These are phyloP conservation scores for Tetrapisispora pingtungensis DNA, from an alignment of 805 yeast genomes.

Conservation along the genomic window DNA sequence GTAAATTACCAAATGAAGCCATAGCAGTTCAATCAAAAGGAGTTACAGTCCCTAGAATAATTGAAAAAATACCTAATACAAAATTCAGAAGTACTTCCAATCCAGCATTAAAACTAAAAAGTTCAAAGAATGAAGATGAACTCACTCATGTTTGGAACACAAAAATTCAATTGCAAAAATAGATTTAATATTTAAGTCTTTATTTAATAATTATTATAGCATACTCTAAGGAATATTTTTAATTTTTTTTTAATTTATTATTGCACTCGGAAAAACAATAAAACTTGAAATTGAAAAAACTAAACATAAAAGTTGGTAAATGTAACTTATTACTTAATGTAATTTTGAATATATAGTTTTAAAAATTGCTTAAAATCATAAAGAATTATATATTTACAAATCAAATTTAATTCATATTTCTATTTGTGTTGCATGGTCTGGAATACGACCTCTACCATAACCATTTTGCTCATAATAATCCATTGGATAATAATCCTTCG, in stretches of 20 bases:
- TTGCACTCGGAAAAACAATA: too few relatives aligned
- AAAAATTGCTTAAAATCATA: too few relatives aligned
- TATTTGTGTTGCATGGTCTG: constrained; percentile 29
- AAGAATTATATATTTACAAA: too few relatives aligned
- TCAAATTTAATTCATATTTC: not conserved
- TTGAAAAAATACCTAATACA: too few relatives aligned
- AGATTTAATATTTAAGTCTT: not conserved
- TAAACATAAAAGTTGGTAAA: not conserved
- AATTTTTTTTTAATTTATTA: too few relatives aligned
- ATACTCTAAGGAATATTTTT: too few relatives aligned
- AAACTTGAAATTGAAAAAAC: not conserved
- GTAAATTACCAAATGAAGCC: not conserved
- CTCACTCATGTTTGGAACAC: not conserved
- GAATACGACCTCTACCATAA: constrained; percentile 78
- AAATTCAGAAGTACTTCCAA: too few relatives aligned
- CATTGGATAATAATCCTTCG: constrained; percentile 74
- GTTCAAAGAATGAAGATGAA: too few relatives aligned
- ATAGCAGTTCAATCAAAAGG: not conserved
- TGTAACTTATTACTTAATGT: too few relatives aligned
- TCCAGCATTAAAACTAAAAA: too few relatives aligned
- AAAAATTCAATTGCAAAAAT: not conserved
- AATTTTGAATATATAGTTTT: too few relatives aligned
- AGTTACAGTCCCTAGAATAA: not conserved
- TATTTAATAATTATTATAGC: too few relatives aligned
- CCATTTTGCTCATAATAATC: constrained; percentile 88